Evolutionary conservation across 306 rosid genomes (phyloP), one percentile per base, ranked within the genome.

Genomic region (Trifolium fragiferum): DNA sequence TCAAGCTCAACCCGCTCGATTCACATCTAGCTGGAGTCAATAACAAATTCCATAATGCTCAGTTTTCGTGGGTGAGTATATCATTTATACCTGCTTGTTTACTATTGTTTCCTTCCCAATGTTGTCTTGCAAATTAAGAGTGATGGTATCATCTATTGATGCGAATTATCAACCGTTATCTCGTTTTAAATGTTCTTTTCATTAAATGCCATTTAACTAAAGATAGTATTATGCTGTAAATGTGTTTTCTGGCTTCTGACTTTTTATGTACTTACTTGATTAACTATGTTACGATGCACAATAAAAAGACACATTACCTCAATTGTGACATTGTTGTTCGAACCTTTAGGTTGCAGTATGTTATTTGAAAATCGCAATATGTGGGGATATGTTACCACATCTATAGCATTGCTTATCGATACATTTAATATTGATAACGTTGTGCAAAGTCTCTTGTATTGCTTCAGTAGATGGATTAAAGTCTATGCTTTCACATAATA

Each of bases 11-110:
- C 81, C 97, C 99, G 75, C 79, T 95, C 76, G 98, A 95, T 87
- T 90, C 99, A 1, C 98, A 95, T 80, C 78, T 86, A 65, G 99
- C 99, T 40, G 99, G 99, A 72, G 82, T 19, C 0, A 84, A 95
- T 58, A 95, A 95, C 40, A 95, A 89, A 73, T 92, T 95, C 73
- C 96, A 87, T 13, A 92, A 87, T 38, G 98, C 97, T 50, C 99
- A 95, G 83, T 95, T 95, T 82, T 95, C 99, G 0, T 95, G 99
- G 99, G 99, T 92, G 77, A 81, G 90, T 78, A 2, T 8, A n/a
- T 46, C 7, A 33, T 57, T 35, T 41, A 30, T 68, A 15, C 30
- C 55, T 46, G 72, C 23, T 66, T 49, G 40, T 30, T 62, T 63
- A 2, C 49, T 32, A 23, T 60, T 61, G 61, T 73, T 74, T 23